These are phyloP conservation scores for Phytopythium oedochilum DNA, from an alignment of 352 stramenopile genomes.

Conservation along the genomic window DNA sequence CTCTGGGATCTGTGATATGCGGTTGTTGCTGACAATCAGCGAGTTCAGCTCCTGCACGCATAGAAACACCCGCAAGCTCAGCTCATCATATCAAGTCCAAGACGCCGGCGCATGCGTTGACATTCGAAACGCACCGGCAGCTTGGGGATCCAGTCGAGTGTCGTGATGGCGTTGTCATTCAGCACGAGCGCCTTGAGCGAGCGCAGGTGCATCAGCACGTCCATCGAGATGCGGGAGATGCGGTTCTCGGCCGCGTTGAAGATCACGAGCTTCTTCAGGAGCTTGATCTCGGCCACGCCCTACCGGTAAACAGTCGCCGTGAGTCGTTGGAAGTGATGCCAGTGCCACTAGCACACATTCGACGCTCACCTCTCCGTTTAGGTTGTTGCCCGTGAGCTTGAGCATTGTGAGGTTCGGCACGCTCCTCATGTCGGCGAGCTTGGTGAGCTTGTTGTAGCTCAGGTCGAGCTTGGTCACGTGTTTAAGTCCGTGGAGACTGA, in stretches of 20 bases:
- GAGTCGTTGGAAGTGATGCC: too few species aligned
- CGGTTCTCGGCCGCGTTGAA: slow-evolving; percentile 75
- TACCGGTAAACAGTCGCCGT: not conserved
- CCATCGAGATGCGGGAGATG: slow-evolving; percentile 60
- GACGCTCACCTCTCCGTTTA: slow-evolving; percentile 48
- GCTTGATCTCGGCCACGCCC: slow-evolving; percentile 58
- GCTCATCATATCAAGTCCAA: too few species aligned
- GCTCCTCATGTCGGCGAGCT: slow-evolving; percentile 64
- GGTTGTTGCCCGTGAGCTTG: slow-evolving; percentile 74
- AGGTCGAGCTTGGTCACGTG: slow-evolving; percentile 69
- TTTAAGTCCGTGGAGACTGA: slow-evolving; percentile 64
- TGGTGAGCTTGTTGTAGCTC: slow-evolving; percentile 85
- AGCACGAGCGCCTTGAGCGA: slow-evolving; percentile 79
- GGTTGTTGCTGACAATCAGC: slow-evolving; percentile 83
- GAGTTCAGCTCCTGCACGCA: slow-evolving; percentile 62
- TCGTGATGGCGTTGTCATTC: slow-evolving; percentile 81
- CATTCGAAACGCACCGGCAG: slow-evolving; percentile 30
- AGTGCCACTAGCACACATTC: too few species aligned
- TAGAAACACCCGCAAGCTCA: too few species aligned
- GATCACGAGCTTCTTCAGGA: slow-evolving; percentile 79
- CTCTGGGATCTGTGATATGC: slow-evolving; percentile 58
- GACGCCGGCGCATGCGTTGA: too few species aligned
- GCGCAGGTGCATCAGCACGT: slow-evolving; percentile 62
- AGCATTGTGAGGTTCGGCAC: slow-evolving; percentile 68
- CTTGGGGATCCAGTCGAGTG: slow-evolving; percentile 79